These are phyloP conservation scores for Blastobotrys attinorum DNA, from an alignment of 805 yeast species.

Conservation along the genomic window DNA sequence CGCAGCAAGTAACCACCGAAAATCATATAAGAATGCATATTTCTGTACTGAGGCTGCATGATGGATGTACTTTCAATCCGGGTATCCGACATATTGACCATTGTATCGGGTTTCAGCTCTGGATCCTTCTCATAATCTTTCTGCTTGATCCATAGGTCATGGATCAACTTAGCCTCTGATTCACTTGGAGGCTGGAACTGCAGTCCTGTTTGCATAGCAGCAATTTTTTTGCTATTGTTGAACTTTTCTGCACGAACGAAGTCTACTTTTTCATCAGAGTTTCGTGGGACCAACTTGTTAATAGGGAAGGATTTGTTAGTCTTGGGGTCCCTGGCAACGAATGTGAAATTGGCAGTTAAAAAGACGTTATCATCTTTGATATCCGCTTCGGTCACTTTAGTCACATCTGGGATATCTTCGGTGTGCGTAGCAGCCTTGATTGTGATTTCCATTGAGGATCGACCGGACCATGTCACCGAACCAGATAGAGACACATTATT, in stretches of 20 bases:
- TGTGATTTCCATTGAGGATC: slow-evolving; percentile 91
- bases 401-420: slow-evolving; percentile 42
- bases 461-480: slow-evolving; percentile 90
- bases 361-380: slow-evolving; percentile 64
- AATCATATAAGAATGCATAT: slow-evolving; percentile 88
- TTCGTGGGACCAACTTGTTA: slow-evolving; percentile 67
- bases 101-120: slow-evolving; percentile 38
- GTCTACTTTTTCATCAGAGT: slow-evolving; percentile 72
- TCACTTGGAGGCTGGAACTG: slow-evolving; percentile 60
- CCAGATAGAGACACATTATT: slow-evolving; percentile 82
- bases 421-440: slow-evolving; percentile 80
- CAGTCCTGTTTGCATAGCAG: slow-evolving; percentile 57
- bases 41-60: slow-evolving; percentile 96
- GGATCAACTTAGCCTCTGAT: slow-evolving; percentile 66
- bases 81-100: slow-evolving; percentile 66
- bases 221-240: slow-evolving; percentile 75
- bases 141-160: slow-evolving; percentile 56
- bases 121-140: slow-evolving; percentile 22
- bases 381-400: slow-evolving; percentile 42
- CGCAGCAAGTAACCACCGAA: slow-evolving; percentile 92
- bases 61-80: slow-evolving; percentile 65
- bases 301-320: slow-evolving; percentile 88
- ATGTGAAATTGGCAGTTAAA: slow-evolving; percentile 85
- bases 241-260: slow-evolving; percentile 84
- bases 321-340: slow-evolving; percentile 89